phyloP scores from a whole-genome alignment of 169 alveolate species.

The Babesia ovis region DNA sequence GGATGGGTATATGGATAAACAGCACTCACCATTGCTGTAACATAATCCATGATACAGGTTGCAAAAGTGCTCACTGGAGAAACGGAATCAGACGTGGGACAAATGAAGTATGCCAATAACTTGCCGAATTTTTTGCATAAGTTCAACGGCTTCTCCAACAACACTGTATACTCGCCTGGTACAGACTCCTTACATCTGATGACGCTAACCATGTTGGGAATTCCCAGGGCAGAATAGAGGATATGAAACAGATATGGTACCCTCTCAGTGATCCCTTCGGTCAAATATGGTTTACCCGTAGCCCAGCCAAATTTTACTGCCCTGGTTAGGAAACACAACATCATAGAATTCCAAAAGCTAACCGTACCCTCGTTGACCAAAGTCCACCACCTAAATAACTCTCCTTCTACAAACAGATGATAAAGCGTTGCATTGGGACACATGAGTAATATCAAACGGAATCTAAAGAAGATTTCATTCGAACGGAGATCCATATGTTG shows the following conservation, averaged over 20 bases:
- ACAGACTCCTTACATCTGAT: slow-evolving; percentile 36
- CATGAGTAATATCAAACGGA: slow-evolving; percentile 43
- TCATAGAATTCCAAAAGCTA: slow-evolving; percentile 57
- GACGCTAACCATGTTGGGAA: slow-evolving; percentile 37
- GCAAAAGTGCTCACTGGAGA: background rate
- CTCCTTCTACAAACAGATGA: slow-evolving; percentile 35
- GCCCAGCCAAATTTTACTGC: slow-evolving; percentile 69
- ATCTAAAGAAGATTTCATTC: slow-evolving; percentile 43
- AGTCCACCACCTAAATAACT: slow-evolving; percentile 60
- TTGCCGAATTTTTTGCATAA: slow-evolving; percentile 39
- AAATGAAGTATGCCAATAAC: slow-evolving; percentile 14
- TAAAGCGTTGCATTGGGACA: slow-evolving; percentile 59
- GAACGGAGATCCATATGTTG: slow-evolving; percentile 27
- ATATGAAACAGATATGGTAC: slow-evolving; percentile 42
- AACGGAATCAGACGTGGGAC: background rate
- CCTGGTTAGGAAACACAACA: slow-evolving; percentile 40
- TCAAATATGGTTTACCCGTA: slow-evolving; percentile 35
- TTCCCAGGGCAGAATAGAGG: slow-evolving; percentile 4
- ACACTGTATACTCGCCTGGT: slow-evolving; percentile 51
- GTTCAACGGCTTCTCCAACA: slow-evolving; percentile 26
- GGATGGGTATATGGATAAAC: slow-evolving; percentile 70
- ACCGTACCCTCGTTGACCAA: slow-evolving; percentile 51
- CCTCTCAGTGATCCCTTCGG: slow-evolving; percentile 15
- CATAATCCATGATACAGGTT: slow-evolving; percentile 21
- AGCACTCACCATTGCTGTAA: slow-evolving; percentile 34